Base-by-base conservation (phyloP, 306 rosid species). In the Biancaea sappan region DNA sequence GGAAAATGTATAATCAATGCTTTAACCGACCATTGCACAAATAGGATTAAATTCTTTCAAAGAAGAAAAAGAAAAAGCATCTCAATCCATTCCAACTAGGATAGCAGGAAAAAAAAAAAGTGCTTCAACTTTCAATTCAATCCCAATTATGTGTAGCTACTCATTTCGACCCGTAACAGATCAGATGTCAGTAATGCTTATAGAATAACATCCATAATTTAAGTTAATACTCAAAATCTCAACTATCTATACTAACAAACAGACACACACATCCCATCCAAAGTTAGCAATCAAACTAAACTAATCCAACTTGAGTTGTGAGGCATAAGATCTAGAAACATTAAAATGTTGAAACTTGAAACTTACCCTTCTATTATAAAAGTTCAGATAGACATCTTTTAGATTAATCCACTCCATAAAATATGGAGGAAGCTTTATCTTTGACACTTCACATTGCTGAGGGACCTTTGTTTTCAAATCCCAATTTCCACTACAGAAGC, bases 381-480 rank as follows among this genome's bases (percentile, higher is more conserved):
- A 94, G 80, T 94, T 91, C 72, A 94, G 89, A 75, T 91, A 94
- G 56, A 89, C 88, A 81, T 94, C 98, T 85, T 94, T 94, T 71
- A 91, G 81, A 80, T 94, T 94, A 82, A 94, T 86, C 96, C 98
- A 94, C 80, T 91, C 98, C 94, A 82, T 84, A 79, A 89, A 91
- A 78, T 89, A 94, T 18, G 81, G 81, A 22, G 97, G 98, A 84
- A 89, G 94, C 82, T 87, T 82, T 72, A 85, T 71, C 72, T 83
- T 86, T 25, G 94, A 88, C 69, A 91, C 96, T 68, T 83, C 87
- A 85, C 98, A 94, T 77, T 94, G 98, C 84, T 86, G 90, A 79
- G 94, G 97, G 75, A 91, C 85, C 88, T 94, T 92, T 72, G 97
- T 94, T 83, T 94, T 91, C 83, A 94, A 73, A 87, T 94, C 98